Evolutionary conservation across 2,329 filamentous ascomycete genomes (phyloP).

Genomic region (Monosporascus sp.): DNA sequence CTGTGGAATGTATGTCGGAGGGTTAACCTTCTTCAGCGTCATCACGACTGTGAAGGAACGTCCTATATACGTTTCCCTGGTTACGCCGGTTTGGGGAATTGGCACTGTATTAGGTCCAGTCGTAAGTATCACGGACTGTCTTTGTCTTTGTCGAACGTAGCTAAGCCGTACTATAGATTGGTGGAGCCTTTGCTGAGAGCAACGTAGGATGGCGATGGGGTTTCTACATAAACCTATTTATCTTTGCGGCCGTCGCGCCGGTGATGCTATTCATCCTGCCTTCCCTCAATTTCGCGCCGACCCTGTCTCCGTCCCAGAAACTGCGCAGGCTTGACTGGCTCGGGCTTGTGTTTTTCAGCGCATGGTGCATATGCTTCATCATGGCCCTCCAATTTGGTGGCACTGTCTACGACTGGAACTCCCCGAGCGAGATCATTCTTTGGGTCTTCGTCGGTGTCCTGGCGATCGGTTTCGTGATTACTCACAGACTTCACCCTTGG

Average conservation of each 20-base stretch:
- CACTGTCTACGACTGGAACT: slow-evolving; percentile 38
- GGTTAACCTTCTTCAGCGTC: slow-evolving; percentile 2
- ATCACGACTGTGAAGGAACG: slow-evolving; percentile 3
- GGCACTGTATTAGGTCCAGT: slow-evolving; percentile 1
- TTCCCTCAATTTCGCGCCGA: slow-evolving; percentile 14
- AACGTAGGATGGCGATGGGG: not conserved
- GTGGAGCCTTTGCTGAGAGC: not conserved
- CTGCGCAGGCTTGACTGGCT: slow-evolving; percentile 37
- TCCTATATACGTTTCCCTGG: slow-evolving; percentile 2
- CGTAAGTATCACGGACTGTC: too few relatives aligned
- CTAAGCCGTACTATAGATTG: not conserved
- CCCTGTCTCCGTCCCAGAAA: slow-evolving; percentile 19
- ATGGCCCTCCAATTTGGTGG: slow-evolving; percentile 46
- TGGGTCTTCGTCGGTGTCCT: slow-evolving; percentile 37
- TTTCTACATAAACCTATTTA: not conserved
- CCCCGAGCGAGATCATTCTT: slow-evolving; percentile 37
- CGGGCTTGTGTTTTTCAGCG: slow-evolving; percentile 37
- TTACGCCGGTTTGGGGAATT: not conserved
- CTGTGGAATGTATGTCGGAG: slow-evolving; percentile 7
- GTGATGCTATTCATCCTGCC: slow-evolving; percentile 25
- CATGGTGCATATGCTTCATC: slow-evolving; percentile 32
- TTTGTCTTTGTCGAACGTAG: too few relatives aligned
- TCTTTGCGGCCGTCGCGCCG: slow-evolving; percentile 8
- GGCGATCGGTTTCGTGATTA: slow-evolving; percentile 32
- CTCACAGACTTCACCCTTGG: slow-evolving; percentile 33